phyloP scores from a whole-genome alignment of 139 green algal genomes.

The Pseudopediastrum boryanum region DNA sequence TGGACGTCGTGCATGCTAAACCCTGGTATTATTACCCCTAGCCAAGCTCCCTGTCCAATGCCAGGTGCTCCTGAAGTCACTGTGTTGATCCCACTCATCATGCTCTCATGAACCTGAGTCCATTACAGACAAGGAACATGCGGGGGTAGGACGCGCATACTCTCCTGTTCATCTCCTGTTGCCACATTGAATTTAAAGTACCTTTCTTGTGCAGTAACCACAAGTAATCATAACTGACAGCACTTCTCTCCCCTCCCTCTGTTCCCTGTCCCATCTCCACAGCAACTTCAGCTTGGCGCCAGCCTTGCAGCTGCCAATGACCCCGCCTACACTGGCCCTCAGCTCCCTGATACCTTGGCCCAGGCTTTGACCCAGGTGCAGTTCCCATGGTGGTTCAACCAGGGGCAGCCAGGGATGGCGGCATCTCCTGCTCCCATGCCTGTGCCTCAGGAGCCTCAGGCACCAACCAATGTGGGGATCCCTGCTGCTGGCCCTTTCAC shows the following conservation, averaged over 20 bases:
- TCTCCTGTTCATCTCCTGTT: not conserved
- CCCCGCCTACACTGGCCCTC: constrained; percentile 44
- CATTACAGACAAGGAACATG: not conserved
- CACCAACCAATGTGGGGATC: constrained; percentile 49
- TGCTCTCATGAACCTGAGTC: too few species aligned
- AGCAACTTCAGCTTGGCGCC: constrained; percentile 28
- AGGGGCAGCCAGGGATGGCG: constrained; percentile 31
- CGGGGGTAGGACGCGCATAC: not conserved
- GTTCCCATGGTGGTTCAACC: constrained; percentile 45
- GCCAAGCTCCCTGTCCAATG: too few species aligned
- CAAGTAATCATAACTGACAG: not conserved
- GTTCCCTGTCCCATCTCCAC: not conserved
- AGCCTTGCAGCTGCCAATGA: constrained; percentile 43
- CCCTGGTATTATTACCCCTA: not conserved
- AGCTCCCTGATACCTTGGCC: constrained; percentile 17
- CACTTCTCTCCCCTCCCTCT: not conserved
- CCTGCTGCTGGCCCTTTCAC: constrained; percentile 60
- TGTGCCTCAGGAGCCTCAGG: not conserved
- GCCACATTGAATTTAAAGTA: not conserved
- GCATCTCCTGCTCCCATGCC: constrained; percentile 27
- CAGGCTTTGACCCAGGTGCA: constrained; percentile 2
- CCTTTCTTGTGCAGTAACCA: not conserved
- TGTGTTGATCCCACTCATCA: too few species aligned
- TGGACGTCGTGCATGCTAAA: not conserved
- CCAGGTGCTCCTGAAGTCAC: too few species aligned